A percentile compares a stretch with the other conserved stretches of the same genome.
Conservation (phyloP, 2,329 filamentous ascomycete genomes). For the Aspergillus uvarum region DNA sequence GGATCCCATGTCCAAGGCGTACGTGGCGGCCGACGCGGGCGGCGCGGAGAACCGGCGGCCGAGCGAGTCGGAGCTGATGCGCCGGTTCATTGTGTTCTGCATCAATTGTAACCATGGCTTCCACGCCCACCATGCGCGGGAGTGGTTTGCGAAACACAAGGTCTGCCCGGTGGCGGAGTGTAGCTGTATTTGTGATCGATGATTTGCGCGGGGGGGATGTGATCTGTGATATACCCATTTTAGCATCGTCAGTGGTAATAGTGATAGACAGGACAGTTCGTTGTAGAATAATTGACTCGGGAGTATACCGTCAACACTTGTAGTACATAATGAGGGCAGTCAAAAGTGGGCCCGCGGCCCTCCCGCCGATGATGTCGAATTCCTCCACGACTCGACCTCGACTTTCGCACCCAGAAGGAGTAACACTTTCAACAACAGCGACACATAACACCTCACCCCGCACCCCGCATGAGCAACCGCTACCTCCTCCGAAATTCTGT, state of each 20-base stretch:
- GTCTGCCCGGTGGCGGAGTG: constrained; percentile 44
- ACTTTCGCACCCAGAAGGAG: too few relatives aligned
- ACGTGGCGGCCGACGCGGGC: constrained; percentile 36
- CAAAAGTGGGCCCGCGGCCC: neutral
- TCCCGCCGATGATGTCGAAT: constrained; percentile 9
- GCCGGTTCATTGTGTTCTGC: constrained; percentile 60
- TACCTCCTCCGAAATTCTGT: too few relatives aligned
- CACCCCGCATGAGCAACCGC: too few relatives aligned
- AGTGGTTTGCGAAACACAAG: constrained; percentile 55
- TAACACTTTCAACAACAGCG: too few relatives aligned
- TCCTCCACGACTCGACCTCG: neutral
- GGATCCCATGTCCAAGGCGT: constrained; percentile 50
- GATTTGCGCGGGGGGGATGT: constrained; percentile 9
- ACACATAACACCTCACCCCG: too few relatives aligned
- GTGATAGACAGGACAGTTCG: neutral
- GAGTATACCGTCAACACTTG: too few relatives aligned
- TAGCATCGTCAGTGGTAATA: constrained; percentile 1
- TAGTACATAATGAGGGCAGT: neutral
- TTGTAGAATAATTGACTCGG: too few relatives aligned
- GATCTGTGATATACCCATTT: constrained; percentile 16
- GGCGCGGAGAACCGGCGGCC: constrained; percentile 24
- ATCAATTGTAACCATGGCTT: constrained; percentile 64
- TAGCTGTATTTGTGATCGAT: constrained; percentile 43
- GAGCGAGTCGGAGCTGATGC: constrained; percentile 49
- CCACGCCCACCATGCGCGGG: constrained; percentile 61